Evolutionary conservation across 129 eudicot genomes (phyloP), one percentile per base, ranked within the genome.

Genomic region (Escallonia herrerae): DNA sequence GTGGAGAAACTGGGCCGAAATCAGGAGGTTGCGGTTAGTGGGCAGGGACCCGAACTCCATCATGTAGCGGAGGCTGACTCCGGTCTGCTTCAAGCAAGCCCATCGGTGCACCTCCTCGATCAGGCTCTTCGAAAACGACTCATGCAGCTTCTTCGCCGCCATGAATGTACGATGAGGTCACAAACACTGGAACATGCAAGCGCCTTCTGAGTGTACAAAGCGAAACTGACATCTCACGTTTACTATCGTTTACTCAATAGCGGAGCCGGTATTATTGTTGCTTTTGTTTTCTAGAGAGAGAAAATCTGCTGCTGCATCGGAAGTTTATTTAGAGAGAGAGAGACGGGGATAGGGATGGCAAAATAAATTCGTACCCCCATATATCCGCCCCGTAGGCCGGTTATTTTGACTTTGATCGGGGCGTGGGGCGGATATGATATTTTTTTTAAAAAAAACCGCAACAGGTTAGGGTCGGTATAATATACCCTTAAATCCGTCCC

Each of bases 1-100:
- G 56, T 88, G 91, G 64, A 93, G 96, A 63, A 93, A 93, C 48
- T 93, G 98, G 72, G 98, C 89, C 0, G 95, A 82, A n/a, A 88
- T 65, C 14, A 93, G 70, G 67, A 88, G 64, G 76, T 83, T 88
- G 0, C 91, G 77, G 9, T 72, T 71, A 3, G 89, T 81, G 65
- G 91, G 89, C 41, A 59, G 64, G 33, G 96, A 93, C 10, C 98
- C 98, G 43, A 93, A 93, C 54, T 93, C 98, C 87, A 85, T 74
- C 98, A 93, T 91, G 79, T 91, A 87, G n/a, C 89, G 84, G 53
- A 91, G 82, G 58, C 83, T 83, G 3, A 91, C 96, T 3, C 97
- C 97, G n/a, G 84, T 91, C 69, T 87, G 97, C 56, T 85, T 91
- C 95, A 87, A 74, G 2, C 74, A 65, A n/a, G 95, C 97, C 96